phyloP scores from a whole-genome alignment of 169 alveolate species.

The Plasmodium gonderi region DNA sequence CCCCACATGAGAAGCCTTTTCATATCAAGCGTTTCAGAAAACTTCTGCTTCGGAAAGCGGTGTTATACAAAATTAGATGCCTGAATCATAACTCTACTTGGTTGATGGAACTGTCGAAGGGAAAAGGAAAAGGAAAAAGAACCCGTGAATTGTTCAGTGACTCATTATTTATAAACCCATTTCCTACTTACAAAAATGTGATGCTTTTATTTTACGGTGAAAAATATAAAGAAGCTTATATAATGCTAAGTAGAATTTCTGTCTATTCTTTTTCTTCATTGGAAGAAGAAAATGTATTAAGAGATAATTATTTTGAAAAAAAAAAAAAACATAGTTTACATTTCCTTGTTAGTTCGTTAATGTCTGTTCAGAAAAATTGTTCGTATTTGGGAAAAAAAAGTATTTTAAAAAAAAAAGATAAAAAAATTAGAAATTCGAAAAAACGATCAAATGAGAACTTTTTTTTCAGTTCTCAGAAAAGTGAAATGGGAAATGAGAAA shows the following conservation, averaged over 20 bases:
- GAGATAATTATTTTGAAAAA: conserved; percentile 15
- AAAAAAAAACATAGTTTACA: conserved; percentile 13
- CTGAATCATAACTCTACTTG: conserved; percentile 45
- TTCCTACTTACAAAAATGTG: conserved; percentile 11
- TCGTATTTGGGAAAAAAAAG: background rate
- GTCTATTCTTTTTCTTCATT: background rate
- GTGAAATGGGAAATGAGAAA: background rate
- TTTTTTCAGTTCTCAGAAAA: background rate
- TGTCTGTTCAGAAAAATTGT: background rate
- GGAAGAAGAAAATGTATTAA: background rate
- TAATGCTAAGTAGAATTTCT: background rate
- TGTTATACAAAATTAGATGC: conserved; percentile 41
- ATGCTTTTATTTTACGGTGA: conserved; percentile 2
- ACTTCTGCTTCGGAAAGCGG: conserved; percentile 7
- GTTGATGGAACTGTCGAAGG: conserved; percentile 42
- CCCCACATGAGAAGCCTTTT: background rate
- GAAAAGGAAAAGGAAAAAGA: background rate
- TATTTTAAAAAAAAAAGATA: background rate
- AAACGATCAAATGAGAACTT: background rate
- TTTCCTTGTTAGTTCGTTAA: background rate
- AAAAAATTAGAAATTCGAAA: background rate
- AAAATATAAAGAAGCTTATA: conserved; percentile 60
- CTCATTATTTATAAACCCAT: background rate
- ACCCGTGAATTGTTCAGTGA: background rate
- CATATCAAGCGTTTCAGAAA: conserved; percentile 3